Base-by-base conservation (phyloP, 129 eudicot genomes). In the Centrapalus pauciflorus region DNA sequence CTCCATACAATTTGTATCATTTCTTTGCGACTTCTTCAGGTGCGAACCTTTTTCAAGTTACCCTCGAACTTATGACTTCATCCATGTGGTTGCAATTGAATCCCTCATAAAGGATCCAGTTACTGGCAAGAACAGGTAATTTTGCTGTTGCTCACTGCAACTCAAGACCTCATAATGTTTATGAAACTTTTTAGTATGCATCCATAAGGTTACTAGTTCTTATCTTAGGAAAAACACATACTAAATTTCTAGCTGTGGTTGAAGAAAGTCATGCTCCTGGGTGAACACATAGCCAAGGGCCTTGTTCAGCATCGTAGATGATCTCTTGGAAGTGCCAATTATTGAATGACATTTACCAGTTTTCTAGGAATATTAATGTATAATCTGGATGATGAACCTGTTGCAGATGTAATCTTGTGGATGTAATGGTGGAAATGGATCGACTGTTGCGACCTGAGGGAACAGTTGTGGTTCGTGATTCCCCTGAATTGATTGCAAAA, bases 31-130 rank as follows among this genome's bases (percentile, higher is more conserved):
- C 55, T 52, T 58, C 51, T 38, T 26, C 60, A 93, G 99, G 99
- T 94, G 99, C 43, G 99, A 94, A 64, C 99, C 99, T 32, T 94
- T 94, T 82, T 94, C 99, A 30, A 94, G 96, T 30, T 94, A 89
- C 76, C 99, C 99, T 61, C 90, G 99, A 57, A 86, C 96, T 14
- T 94, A 84, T 46, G 99, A 94, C 75, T 76, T 94, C 49, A 84
- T 94, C 27, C 99, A 94, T 69, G 92, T 84, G 48, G 77, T 79
- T 73, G 76, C 82, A 33, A 73, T 94, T 20, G 99, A 94, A 69
- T 84, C 95, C 50, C 93, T 94, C 28, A 66, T 82, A 34, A 86
- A 84, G 76, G 95, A 86, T 78, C 78, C 84, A 11, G 64, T 43
- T 56, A 83, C 95, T 16, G 96, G 95, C 68, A 89, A 82, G 57